A percentile compares a stretch with the other conserved stretches of the same genome.
These are phyloP conservation scores for Suhomyces choctaworum DNA, from an alignment of 1,139 yeast species.

Conservation along the genomic window DNA sequence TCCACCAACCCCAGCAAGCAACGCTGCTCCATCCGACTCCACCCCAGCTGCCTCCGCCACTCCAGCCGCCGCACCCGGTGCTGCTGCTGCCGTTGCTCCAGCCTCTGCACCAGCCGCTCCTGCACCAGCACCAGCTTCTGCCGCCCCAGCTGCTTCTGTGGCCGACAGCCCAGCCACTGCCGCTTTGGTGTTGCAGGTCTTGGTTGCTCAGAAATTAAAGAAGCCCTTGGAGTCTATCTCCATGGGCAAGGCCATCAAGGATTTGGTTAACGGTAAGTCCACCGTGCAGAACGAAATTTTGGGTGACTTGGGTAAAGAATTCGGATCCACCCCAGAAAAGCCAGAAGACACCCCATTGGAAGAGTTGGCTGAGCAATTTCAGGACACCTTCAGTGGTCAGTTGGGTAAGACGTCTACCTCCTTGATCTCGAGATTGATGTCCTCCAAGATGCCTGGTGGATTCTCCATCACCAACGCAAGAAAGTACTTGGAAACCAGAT, in stretches of 20 bases:
- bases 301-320: conserved; percentile 97
- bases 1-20: conserved; percentile 37
- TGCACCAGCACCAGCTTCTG: conserved; percentile 53
- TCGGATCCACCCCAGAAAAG: conserved; percentile 96
- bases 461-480: conserved; percentile 89
- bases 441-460: conserved; percentile 99
- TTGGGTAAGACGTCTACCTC: conserved; percentile 93
- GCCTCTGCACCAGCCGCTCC: conserved; percentile 49
- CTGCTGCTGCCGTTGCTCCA: conserved; percentile 44
- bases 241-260: conserved; percentile 90
- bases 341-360: conserved; percentile 97
- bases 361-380: conserved; percentile 94
- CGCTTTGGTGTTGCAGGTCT: conserved; percentile 73
- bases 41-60: conserved; percentile 29
- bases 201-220: conserved; percentile 95
- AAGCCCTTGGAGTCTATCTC: conserved; percentile 85
- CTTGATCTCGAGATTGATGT: conserved; percentile 83
- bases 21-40: conserved; percentile 19
- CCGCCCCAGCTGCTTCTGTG: conserved; percentile 67
- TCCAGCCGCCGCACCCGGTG: conserved; percentile 27
- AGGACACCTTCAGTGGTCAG: conserved; percentile 82
- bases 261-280: conserved; percentile 96
- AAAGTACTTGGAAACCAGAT: conserved; percentile 84
- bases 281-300: conserved; percentile 97
- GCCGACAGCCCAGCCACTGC: conserved; percentile 93